Evolutionary conservation across 371 early-diverging fungal species (phyloP).

Genomic region (Mucor lusitanicus): DNA sequence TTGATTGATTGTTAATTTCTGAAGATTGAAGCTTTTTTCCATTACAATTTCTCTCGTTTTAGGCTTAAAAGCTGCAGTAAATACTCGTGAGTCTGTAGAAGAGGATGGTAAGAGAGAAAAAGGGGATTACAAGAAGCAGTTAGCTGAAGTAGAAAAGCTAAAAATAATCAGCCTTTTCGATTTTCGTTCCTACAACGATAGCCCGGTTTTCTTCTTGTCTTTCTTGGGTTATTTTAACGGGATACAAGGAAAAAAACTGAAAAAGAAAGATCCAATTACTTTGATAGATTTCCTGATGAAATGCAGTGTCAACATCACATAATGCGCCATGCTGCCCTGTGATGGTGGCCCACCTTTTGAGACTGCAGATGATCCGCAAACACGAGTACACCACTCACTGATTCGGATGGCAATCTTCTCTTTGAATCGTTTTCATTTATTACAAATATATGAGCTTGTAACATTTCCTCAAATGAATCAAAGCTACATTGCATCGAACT

Average conservation of each 20-base stretch:
- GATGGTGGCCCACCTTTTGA: neutral
- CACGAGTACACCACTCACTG: neutral
- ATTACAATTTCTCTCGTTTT: neutral
- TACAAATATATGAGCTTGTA: neutral
- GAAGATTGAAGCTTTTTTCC: neutral
- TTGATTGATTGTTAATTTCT: neutral
- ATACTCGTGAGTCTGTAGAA: no score
- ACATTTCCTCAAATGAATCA: neutral
- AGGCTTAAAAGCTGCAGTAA: neutral
- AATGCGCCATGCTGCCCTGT: neutral
- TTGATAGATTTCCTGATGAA: neutral
- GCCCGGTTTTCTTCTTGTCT: neutral
- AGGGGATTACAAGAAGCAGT: neutral
- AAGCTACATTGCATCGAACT: neutral
- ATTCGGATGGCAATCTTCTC: neutral
- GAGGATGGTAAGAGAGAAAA: neutral
- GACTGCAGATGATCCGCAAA: neutral
- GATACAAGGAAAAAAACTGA: neutral
- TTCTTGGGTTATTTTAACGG: neutral
- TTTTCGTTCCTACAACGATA: neutral
- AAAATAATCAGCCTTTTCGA: neutral
- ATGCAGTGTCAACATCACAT: neutral
- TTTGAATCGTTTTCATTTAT: neutral
- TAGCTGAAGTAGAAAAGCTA: conserved; percentile 2
- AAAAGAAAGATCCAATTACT: neutral